Evolutionary conservation across 768 basidiomycete species (phyloP).

Genomic region (Calocybe cyanea): DNA sequence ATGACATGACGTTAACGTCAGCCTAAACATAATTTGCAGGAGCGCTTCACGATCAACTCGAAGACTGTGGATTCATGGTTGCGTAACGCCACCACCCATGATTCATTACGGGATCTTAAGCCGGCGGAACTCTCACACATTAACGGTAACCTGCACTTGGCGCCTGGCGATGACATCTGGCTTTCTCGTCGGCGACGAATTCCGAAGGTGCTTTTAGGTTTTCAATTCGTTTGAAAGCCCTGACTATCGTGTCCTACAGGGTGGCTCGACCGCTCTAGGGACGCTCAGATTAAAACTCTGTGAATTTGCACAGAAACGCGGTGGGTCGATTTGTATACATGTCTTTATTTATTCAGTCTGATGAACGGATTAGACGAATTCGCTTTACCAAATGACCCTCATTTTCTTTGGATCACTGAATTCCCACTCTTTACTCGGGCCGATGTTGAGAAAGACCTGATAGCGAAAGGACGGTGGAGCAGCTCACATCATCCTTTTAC

Average conservation of each 20-base stretch:
- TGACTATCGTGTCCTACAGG: conserved; percentile 41
- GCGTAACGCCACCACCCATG: conserved; percentile 23
- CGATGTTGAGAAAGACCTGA: conserved; percentile 83
- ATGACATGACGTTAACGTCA: conserved; percentile 5
- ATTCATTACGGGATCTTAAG: conserved; percentile 16
- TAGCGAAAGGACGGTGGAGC: conserved; percentile 86
- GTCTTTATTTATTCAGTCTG: too few species aligned
- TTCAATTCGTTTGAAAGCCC: conserved; percentile 18
- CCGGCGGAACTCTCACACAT: conserved; percentile 26
- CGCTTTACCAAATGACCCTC: conserved; percentile 52
- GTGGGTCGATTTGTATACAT: conserved; percentile 31
- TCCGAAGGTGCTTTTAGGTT: conserved; percentile 43
- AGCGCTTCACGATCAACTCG: conserved; percentile 45
- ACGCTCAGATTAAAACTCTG: conserved; percentile 62
- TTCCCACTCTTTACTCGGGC: conserved; percentile 88
- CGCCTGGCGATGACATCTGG: conserved; percentile 55
- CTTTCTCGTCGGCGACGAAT: conserved; percentile 46
- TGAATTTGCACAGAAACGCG: conserved; percentile 60
- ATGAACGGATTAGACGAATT: conserved; percentile 47
- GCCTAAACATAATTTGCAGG: conserved; percentile 30
- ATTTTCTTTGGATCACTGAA: conserved; percentile 95
- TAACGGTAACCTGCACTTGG: conserved; percentile 40
- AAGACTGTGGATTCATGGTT: conserved; percentile 47
- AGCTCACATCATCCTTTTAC: conserved; percentile 96
- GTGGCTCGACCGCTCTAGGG: conserved; percentile 83